Base-by-base conservation (phyloP, 495 filamentous ascomycete species). In the Collariella sp. region DNA sequence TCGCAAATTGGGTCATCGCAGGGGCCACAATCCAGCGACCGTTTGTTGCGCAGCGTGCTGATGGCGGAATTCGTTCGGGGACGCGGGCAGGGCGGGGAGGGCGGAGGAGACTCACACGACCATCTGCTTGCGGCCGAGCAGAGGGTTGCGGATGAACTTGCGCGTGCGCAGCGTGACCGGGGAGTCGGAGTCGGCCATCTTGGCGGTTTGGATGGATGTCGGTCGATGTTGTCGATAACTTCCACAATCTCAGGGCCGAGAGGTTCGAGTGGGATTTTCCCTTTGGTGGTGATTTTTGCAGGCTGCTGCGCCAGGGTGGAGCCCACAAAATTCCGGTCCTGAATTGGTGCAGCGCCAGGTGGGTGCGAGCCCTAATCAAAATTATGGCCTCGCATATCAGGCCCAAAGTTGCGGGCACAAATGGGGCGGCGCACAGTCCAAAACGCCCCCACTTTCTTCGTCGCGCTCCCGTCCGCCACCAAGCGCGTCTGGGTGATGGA, bases 61-160 rank as follows among this genome's bases (percentile, higher is more conserved):
- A 40, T 26, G 50, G 20, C 36, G 50, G 39, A 41, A 48, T 15
- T 46, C n/a, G 24, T 35, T 36, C 33, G 50, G 20, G 4, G 44
- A 22, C 29, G 33, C 38, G 53, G 57, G 34, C 39, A 40, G 24
- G 16, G 39, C 29, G 33, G 33, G 43, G 26, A 50, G 35, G 38
- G 7, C 15, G 47, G 58, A 47, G 56, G 45, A 50, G 67, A 87
- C 94, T 83, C 91, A 99, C 93, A 97, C 88, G 77, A 99, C 94
- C 93, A 99, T 97, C 84, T 99, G 94, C 82, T 93, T 96, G 70
- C 91, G 86, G 69, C 83, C 91, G 62, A 99, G 87, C 71, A 99
- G 88, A 71, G 94, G 87, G 81, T 99, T 99, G 77, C 89, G 86
- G 75, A 97, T 94, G 89, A 99, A 99, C 82, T 99, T 99, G 86